Conservation (phyloP, 2,329 filamentous ascomycete genomes). For the Neonectria hederae region DNA sequence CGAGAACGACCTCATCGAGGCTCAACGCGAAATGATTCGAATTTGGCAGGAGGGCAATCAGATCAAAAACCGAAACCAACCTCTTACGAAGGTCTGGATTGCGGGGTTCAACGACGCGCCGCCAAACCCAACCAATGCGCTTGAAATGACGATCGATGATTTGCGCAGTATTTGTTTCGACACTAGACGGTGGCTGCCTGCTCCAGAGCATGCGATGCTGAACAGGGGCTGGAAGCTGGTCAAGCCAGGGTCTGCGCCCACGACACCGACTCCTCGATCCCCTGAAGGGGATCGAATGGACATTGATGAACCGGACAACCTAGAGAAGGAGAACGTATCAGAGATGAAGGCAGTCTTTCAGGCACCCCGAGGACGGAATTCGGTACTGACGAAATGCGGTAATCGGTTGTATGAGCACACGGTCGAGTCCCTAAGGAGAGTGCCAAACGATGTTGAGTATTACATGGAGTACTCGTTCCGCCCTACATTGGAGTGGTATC, state of each 20-base stretch:
- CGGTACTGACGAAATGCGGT: slow-evolving; percentile 45
- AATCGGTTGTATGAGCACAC: slow-evolving; percentile 58
- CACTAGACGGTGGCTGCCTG: slow-evolving; percentile 50
- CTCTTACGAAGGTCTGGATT: slow-evolving; percentile 57
- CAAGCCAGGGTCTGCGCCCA: slow-evolving; percentile 13
- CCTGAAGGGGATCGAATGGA: slow-evolving; percentile 32
- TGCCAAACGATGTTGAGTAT: background rate
- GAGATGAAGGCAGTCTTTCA: slow-evolving; percentile 56
- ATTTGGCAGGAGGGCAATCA: slow-evolving; percentile 45
- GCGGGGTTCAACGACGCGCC: slow-evolving; percentile 46
- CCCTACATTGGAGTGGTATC: slow-evolving; percentile 64
- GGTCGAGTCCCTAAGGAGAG: slow-evolving; percentile 14
- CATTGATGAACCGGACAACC: slow-evolving; percentile 31
- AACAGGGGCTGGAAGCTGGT: slow-evolving; percentile 53
- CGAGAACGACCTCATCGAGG: slow-evolving; percentile 52
- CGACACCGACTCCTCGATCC: background rate
- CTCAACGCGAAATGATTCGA: slow-evolving; percentile 57
- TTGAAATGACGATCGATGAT: slow-evolving; percentile 56
- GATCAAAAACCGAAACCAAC: slow-evolving; percentile 44
- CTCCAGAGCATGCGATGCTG: slow-evolving; percentile 40
- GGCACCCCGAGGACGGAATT: slow-evolving; percentile 50
- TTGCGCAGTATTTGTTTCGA: slow-evolving; percentile 48
- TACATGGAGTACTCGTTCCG: slow-evolving; percentile 51
- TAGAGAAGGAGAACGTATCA: slow-evolving; percentile 27
- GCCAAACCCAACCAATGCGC: slow-evolving; percentile 40